Conservation (phyloP, 139 green algal genomes). For the Closterium sp. region DNA sequence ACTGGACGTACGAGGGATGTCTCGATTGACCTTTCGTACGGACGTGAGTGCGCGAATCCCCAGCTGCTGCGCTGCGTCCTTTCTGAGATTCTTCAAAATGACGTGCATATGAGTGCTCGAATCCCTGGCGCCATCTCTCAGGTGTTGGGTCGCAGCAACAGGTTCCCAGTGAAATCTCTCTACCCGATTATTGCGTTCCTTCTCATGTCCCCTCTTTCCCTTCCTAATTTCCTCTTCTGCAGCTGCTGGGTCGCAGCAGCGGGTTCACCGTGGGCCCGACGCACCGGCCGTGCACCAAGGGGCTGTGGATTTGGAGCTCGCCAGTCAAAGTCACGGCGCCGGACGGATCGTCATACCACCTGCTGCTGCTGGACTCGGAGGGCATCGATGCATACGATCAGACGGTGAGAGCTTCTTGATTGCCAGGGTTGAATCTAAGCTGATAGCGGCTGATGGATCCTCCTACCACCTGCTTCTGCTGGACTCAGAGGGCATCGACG, state of each 20-base stretch:
- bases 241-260: conserved; percentile 36
- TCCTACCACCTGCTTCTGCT: conserved; percentile 83
- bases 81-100: too few species aligned
- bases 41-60: too few species aligned
- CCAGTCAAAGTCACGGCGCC: conserved; percentile 64
- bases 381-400: conserved; percentile 97
- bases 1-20: neutral
- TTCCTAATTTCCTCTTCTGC: neutral
- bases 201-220: neutral
- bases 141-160: too few species aligned
- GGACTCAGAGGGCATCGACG: conserved; percentile 96
- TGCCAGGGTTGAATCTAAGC: too few species aligned
- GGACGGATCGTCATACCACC: conserved; percentile 72
- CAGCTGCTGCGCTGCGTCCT: too few species aligned
- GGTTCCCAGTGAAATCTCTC: too few species aligned
- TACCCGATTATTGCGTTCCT: too few species aligned
- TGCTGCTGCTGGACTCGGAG: conserved; percentile 93
- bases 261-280: conserved; percentile 72
- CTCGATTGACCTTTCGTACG: neutral
- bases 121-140: too few species aligned
- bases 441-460: conserved; percentile 64
- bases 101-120: too few species aligned
- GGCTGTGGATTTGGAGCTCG: conserved; percentile 93
- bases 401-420: conserved; percentile 72
- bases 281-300: conserved; percentile 89